phyloP scores from a whole-genome alignment of 2,329 filamentous ascomycete genomes.

The Purpureocillium lavendulum region DNA sequence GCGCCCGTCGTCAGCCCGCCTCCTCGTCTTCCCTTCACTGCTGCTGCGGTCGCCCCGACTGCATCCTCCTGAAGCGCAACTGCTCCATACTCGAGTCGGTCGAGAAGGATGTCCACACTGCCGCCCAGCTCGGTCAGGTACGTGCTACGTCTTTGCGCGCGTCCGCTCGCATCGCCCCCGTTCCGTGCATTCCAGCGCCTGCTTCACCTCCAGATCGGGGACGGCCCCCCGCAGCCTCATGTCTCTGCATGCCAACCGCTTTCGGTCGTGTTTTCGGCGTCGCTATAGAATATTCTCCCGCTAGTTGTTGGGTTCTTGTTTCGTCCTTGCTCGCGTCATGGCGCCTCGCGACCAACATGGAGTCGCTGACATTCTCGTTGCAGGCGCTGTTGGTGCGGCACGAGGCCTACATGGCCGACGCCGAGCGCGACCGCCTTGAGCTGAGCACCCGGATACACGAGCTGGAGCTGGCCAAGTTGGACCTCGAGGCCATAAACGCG shows the following conservation, averaged over 20 bases:
- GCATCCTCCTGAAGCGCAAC: slow-evolving; percentile 75
- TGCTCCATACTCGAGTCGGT: slow-evolving; percentile 68
- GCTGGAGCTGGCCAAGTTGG: slow-evolving; percentile 65
- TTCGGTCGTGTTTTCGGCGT: too few relatives aligned
- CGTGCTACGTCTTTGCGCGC: slow-evolving; percentile 19
- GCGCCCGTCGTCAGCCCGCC: slow-evolving; percentile 12
- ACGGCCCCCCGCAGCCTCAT: not conserved
- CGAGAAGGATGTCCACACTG: slow-evolving; percentile 80
- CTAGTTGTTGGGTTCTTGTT: not conserved
- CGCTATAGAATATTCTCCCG: not conserved
- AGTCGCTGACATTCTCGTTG: slow-evolving; percentile 62
- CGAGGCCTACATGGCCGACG: slow-evolving; percentile 89
- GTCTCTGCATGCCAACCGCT: not conserved
- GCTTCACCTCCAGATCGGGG: not conserved
- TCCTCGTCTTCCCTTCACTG: slow-evolving; percentile 44
- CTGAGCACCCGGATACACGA: slow-evolving; percentile 66
- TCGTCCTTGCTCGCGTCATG: not conserved
- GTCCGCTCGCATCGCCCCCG: not conserved
- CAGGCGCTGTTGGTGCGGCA: slow-evolving; percentile 89
- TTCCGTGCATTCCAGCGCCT: not conserved
- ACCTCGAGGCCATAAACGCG: slow-evolving; percentile 69
- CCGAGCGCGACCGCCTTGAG: slow-evolving; percentile 72
- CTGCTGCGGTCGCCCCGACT: slow-evolving; percentile 79
- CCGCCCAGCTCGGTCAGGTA: slow-evolving; percentile 89
- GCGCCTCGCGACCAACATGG: slow-evolving; percentile 9